Conservation (phyloP, 352 stramenopile species). For the Thraustotheca clavata region DNA sequence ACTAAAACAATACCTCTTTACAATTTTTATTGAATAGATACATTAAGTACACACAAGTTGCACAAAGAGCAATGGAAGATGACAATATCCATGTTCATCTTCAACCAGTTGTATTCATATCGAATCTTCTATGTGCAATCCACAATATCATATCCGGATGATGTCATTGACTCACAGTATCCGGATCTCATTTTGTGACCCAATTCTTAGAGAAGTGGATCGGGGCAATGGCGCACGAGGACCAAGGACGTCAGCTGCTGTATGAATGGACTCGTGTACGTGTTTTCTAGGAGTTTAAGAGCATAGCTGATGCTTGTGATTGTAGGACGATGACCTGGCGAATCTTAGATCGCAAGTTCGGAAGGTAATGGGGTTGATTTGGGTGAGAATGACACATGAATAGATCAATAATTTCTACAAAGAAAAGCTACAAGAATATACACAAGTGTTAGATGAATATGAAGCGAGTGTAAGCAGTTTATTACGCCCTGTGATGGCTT, state of each 20-base stretch:
- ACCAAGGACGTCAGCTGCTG: not conserved
- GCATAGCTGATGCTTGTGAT: not conserved
- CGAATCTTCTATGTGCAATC: too few relatives aligned
- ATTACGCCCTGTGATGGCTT: not conserved
- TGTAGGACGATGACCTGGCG: not conserved
- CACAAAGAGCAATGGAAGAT: too few relatives aligned
- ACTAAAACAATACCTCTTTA: too few relatives aligned
- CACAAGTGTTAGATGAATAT: constrained; percentile 5
- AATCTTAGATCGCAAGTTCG: not conserved
- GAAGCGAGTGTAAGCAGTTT: not conserved
- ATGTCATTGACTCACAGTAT: too few relatives aligned
- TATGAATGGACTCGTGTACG: constrained; percentile 7
- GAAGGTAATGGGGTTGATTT: not conserved
- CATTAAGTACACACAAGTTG: too few relatives aligned
- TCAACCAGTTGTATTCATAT: too few relatives aligned
- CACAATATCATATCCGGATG: too few relatives aligned
- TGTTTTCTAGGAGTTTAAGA: not conserved
- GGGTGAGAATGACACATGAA: not conserved
- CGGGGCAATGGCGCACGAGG: not conserved
- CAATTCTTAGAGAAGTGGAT: too few relatives aligned
- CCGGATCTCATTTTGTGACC: too few relatives aligned
- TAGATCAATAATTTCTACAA: constrained; percentile 11
- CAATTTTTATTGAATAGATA: too few relatives aligned
- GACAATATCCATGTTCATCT: too few relatives aligned
- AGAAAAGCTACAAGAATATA: constrained; percentile 6